Conservation (phyloP, 2,329 filamentous ascomycete genomes). For the Leptographium radiaticola region DNA sequence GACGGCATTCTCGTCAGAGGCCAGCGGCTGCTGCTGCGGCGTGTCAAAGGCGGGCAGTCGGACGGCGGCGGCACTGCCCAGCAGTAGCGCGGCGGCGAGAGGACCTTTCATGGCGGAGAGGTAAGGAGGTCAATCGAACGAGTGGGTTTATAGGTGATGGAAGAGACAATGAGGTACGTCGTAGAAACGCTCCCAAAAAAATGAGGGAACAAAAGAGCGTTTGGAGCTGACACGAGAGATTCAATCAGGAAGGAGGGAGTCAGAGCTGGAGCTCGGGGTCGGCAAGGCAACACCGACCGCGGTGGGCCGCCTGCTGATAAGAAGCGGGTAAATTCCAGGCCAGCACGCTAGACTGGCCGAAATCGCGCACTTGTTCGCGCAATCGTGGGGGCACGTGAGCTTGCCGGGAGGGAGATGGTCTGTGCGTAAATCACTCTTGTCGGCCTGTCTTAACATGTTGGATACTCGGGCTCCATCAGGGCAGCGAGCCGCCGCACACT, state of each 20-base stretch:
- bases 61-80: slow-evolving; percentile 6
- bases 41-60: slow-evolving; percentile 1
- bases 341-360: background rate
- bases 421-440: too few species aligned
- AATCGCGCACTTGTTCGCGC: background rate
- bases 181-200: background rate
- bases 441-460: background rate
- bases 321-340: background rate
- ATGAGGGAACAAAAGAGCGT: background rate
- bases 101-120: slow-evolving; percentile 2
- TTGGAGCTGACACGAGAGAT: background rate
- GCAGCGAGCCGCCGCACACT: slow-evolving; percentile 1
- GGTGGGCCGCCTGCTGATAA: background rate
- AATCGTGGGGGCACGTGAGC: background rate
- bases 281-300: background rate
- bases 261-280: background rate
- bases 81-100: slow-evolving; percentile 9
- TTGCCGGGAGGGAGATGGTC: too few species aligned
- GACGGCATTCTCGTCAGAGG: background rate
- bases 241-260: background rate
- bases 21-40: slow-evolving; percentile 2
- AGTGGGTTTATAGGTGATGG: background rate
- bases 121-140: background rate
- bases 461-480: background rate
- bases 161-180: background rate